Base-by-base conservation (phyloP, 371 early-diverging fungal genomes). In the Actinomortierella wolfii region DNA sequence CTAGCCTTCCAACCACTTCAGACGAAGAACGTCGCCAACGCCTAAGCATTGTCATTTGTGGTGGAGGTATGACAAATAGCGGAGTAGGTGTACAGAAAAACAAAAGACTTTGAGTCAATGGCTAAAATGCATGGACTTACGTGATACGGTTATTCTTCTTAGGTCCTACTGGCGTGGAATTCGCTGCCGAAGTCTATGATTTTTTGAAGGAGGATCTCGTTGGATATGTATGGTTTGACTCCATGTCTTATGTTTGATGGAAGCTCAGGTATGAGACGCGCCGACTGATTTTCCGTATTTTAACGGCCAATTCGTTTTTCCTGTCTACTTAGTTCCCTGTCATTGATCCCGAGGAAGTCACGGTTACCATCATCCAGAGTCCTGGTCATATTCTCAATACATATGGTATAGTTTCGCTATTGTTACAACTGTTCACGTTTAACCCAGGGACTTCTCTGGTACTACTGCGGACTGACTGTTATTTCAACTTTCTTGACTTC, bases 141-240 rank as follows among this genome's bases (percentile, higher is more conserved):
- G n/a, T n/a, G n/a, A n/a, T n/a, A n/a, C n/a, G n/a, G n/a, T n/a
- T n/a, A n/a, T n/a, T n/a, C n/a, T n/a, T n/a, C n/a, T n/a, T 78
- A 71, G 91, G 88, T 2, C 90, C 89, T 0, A 89, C 91, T 44
- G 91, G 91, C 28, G 87, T 89, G 18, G 92, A 93, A 75, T 92
- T 91, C 81, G 88, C 92, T 2, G 92, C 91, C 3, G 95, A 94
- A 66, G 73, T 94, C 49, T 86, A 89, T 57, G 96, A 96, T 62
- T 88, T 92, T 78, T 67, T 94, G 49, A 83, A 83, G 14, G 94
- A 95, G 60, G 95, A 96, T 68, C 64, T 95, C 34, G 81, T 81
- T 24, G 81, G 79, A 62, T 91, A 86, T 78, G 83, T 85, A 78
- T 63, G 83, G 59, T 39, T 17, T 24, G 23, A 48, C 67, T 15